Evolutionary conservation across 371 early-diverging fungal genomes (phyloP).

Genomic region (Apophysomyces sp.): DNA sequence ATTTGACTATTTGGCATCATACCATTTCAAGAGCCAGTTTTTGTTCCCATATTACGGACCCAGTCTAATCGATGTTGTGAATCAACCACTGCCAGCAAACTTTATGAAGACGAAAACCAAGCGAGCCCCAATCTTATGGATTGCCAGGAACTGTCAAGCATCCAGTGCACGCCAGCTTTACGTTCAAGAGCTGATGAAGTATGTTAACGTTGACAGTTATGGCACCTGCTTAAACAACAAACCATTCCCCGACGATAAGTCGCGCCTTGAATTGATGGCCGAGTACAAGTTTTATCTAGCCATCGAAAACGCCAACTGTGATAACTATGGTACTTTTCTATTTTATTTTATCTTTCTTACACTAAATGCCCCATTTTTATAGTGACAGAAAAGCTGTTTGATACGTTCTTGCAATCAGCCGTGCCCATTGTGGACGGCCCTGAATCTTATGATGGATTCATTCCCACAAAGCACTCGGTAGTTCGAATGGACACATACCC

Average conservation of each 20-base stretch:
- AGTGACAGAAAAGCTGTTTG: slow-evolving; percentile 41
- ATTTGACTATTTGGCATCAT: slow-evolving; percentile 39
- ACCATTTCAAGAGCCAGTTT: slow-evolving; percentile 32
- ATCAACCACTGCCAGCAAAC: slow-evolving; percentile 32
- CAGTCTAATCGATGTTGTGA: slow-evolving; percentile 29
- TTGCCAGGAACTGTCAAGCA: slow-evolving; percentile 37
- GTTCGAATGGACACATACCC: slow-evolving; percentile 43
- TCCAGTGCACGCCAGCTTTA: slow-evolving; percentile 37
- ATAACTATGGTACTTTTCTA: slow-evolving; percentile 33
- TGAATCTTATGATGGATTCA: slow-evolving; percentile 27
- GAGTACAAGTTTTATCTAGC: slow-evolving; percentile 47
- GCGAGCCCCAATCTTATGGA: slow-evolving; percentile 39
- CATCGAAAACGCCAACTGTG: slow-evolving; percentile 44
- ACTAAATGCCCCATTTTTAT: not conserved
- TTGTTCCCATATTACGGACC: slow-evolving; percentile 36
- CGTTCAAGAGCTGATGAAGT: slow-evolving; percentile 33
- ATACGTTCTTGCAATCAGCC: slow-evolving; percentile 21
- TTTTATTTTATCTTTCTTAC: not conserved
- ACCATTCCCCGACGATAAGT: slow-evolving; percentile 29
- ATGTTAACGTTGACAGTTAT: slow-evolving; percentile 35
- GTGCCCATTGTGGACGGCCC: slow-evolving; percentile 37
- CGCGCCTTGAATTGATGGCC: slow-evolving; percentile 20
- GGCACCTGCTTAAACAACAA: slow-evolving; percentile 34
- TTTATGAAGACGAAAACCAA: slow-evolving; percentile 31
- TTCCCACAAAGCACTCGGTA: slow-evolving; percentile 29